Percentiles rank a stretch among this genome's conserved stretches.
These are phyloP conservation scores for Xanthoconium separans DNA, from an alignment of 1,284 basidiomycete genomes.

Conservation along the genomic window DNA sequence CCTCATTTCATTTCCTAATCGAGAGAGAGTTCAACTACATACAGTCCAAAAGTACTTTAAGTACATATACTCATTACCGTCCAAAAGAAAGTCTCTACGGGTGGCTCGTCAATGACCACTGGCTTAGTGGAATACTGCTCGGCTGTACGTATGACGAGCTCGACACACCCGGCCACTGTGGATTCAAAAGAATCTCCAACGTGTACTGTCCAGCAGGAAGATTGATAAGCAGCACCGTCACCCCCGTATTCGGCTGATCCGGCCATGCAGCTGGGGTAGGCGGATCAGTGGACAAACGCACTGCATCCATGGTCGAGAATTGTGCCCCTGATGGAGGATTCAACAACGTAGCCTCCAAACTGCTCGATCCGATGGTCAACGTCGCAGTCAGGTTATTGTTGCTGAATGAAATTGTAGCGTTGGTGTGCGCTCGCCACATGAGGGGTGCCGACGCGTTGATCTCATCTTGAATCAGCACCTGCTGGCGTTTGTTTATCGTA, in stretches of 20 bases:
- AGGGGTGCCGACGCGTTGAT: constrained; percentile 59
- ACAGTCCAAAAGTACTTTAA: background rate
- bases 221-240: constrained; percentile 78
- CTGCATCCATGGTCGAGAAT: constrained; percentile 49
- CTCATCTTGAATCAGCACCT: constrained; percentile 92
- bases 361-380: constrained; percentile 47
- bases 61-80: no score
- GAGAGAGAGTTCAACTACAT: background rate
- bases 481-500: constrained; percentile 81
- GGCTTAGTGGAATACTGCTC: constrained; percentile 51
- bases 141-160: constrained; percentile 56
- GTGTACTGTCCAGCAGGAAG: constrained; percentile 71
- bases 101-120: constrained; percentile 68
- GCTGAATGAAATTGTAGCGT: constrained; percentile 59
- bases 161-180: constrained; percentile 73
- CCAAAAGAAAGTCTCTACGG: constrained; percentile 30
- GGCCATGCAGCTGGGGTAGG: constrained; percentile 49
- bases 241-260: constrained; percentile 78
- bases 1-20: constrained; percentile 22
- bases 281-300: constrained; percentile 62
- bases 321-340: constrained; percentile 60
- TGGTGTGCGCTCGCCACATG: constrained; percentile 97
- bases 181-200: constrained; percentile 81
- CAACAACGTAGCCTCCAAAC: constrained; percentile 49
- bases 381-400: constrained; percentile 57